Base-by-base conservation (phyloP, 345 rosid genomes). In the Ricinus communis region DNA sequence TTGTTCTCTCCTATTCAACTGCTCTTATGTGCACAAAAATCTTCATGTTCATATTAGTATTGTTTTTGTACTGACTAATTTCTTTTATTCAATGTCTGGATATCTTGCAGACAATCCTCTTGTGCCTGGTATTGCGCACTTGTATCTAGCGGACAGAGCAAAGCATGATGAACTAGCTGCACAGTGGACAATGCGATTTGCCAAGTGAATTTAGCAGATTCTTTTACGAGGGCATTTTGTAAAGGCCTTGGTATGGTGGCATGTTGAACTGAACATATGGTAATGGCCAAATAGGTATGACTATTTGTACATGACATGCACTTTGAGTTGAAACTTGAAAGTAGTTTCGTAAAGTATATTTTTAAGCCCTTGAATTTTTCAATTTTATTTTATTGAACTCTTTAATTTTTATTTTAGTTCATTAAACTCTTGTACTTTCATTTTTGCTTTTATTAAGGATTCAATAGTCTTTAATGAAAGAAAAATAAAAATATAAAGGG, bases 131-230 rank as follows among this genome's bases (percentile, higher is more conserved):
- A 83, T 90, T 74, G 95, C 96, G 27, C 87, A 74, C 74, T 82
- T 88, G 80, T 91, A 87, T 84, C 80, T 87, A 68, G 72, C 86
- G 19, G 97, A 94, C 65, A 83, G 81, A 74, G 90, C 89, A 49
- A 94, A 90, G 64, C 95, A 94, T 38, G 91, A 91, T 50, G 84
- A 83, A 79, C 71, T 91, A 43, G 97, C 98, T 53, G 78, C 86
- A 28, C 90, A 94, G 78, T 94, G 97, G 98, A 94, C 97, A 2
- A 60, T 82, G 79, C 82, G 98, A 67, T 94, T 94, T 54, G 98
- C 98, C 59, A 91, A 80, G 80, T 94, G 77, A 78, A 53, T 68
- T 2, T 56, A 11, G 15, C 55, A 54, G 41, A 22, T 62, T 46
- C n/a, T 46, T 24, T 13, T 65, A 14, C 21, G 14, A 36, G 15